These are phyloP conservation scores for Darksidea phi DNA, from an alignment of 495 filamentous ascomycete genomes.

Conservation along the genomic window DNA sequence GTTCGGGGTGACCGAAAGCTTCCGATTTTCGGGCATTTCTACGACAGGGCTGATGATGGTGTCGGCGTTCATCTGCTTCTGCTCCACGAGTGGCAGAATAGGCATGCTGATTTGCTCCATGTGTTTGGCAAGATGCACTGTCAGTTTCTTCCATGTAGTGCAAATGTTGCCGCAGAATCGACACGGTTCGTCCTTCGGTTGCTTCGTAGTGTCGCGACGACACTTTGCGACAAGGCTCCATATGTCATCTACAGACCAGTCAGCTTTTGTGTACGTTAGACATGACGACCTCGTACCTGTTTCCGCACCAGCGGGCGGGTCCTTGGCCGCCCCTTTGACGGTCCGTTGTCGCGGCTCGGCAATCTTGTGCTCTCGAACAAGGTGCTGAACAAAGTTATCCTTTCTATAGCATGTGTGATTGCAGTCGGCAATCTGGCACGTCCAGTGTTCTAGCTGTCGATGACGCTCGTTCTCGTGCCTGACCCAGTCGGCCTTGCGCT, in stretches of 20 bases:
- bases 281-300: not conserved
- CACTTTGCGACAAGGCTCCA: constrained; percentile 80
- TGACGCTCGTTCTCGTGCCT: constrained; percentile 93
- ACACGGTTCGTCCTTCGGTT: constrained; percentile 78
- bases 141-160: constrained; percentile 89
- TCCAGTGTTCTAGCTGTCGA: constrained; percentile 91
- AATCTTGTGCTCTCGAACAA: constrained; percentile 90
- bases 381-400: constrained; percentile 93
- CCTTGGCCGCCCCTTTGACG: constrained; percentile 38
- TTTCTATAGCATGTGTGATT: constrained; percentile 83
- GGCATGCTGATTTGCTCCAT: constrained; percentile 94
- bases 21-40: constrained; percentile 26
- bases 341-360: constrained; percentile 64
- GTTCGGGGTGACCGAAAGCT: constrained; percentile 27
- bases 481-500: constrained; percentile 97
- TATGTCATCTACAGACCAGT: constrained; percentile 50
- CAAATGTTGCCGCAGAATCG: constrained; percentile 84
- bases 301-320: constrained; percentile 39
- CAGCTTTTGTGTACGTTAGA: constrained; percentile 49
- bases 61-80: constrained; percentile 37
- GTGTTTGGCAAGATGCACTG: constrained; percentile 91
- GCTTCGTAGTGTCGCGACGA: constrained; percentile 63
- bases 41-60: constrained; percentile 36
- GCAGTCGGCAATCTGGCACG: constrained; percentile 78
- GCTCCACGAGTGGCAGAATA: constrained; percentile 66